Base-by-base conservation (phyloP, 2,329 filamentous ascomycete species). In the Penicillium hesseltinei region DNA sequence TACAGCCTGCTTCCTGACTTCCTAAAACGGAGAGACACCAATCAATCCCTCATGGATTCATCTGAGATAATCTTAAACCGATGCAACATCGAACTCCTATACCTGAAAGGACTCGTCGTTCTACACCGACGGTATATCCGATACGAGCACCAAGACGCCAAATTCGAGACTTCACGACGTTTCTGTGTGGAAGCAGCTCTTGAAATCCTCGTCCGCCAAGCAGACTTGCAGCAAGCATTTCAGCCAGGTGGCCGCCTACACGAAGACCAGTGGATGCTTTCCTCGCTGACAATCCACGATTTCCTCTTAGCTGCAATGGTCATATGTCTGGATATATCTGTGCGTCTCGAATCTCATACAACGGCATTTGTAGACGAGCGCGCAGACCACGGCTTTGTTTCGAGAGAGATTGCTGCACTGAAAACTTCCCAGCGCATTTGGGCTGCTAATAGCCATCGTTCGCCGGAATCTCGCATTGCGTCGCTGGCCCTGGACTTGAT, bases 221-320 rank as follows among this genome's bases (percentile, higher is more conserved):
- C 76, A 19, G 73, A 78, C 3, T 70, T 84, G 10, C 77, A 80
- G 61, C 69, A 77, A 46, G 78, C 80, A 21, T 78, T 76, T 4
- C 77, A 77, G 45, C 81, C 82, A 0, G 82, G 82, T 1, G 80
- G 80, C 6, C 71, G 81, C 35, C 71, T 87, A 11, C 72, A 76
- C 54, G 73, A 77, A 51, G 77, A 81, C 43, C 76, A 77, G 6
- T 87, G 84, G 84, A 84, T 85, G 65, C 68, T 85, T n/a, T 80
- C 79, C 2, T 81, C 80, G 0, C 69, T 86, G 6, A 78, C 80
- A 3, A 77, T 83, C 47, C 83, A 86, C 61, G 84, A 87, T 64
- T 87, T 83, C 49, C 72, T 87, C 52, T 74, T 87, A 1, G 84
- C 84, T 2, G 80, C 81, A 55, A 83, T 84, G 77, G 76, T 86